phyloP scores from a whole-genome alignment of 2,329 filamentous ascomycete species.

The Cladosporium austrohemisphaericum region DNA sequence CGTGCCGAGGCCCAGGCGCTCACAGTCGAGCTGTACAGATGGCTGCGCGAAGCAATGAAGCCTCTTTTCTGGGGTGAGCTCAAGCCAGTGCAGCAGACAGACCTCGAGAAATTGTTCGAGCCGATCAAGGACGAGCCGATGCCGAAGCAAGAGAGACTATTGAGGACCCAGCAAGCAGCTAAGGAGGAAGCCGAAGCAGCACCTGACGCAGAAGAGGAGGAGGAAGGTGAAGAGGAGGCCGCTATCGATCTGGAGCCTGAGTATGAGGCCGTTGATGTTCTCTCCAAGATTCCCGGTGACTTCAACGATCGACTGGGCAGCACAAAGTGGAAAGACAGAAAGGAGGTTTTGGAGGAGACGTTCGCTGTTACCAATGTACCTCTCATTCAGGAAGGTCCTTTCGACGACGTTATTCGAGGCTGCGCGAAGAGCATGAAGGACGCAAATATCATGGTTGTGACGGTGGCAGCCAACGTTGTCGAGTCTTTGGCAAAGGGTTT shows the following conservation, averaged over 20 bases:
- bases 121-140: slow-evolving; percentile 81
- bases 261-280: slow-evolving; percentile 79
- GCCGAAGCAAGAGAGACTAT: slow-evolving; percentile 84
- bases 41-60: slow-evolving; percentile 97
- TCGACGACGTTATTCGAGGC: slow-evolving; percentile 75
- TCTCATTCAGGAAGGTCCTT: slow-evolving; percentile 86
- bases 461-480: slow-evolving; percentile 86
- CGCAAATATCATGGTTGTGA: slow-evolving; percentile 92
- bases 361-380: slow-evolving; percentile 75
- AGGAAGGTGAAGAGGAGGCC: slow-evolving; percentile 56
- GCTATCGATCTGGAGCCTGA: slow-evolving; percentile 67
- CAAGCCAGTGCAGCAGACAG: slow-evolving; percentile 91
- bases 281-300: slow-evolving; percentile 74
- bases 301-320: slow-evolving; percentile 81
- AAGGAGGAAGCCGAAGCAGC: slow-evolving; percentile 65
- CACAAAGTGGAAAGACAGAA: slow-evolving; percentile 97
- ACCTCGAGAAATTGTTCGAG: slow-evolving; percentile 91
- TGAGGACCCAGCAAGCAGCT: slow-evolving; percentile 84
- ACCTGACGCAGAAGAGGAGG: slow-evolving; percentile 48
- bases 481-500: slow-evolving; percentile 85
- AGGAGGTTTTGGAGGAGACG: slow-evolving; percentile 84
- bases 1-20: slow-evolving; percentile 88
- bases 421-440: slow-evolving; percentile 98
- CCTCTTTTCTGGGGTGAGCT: slow-evolving; percentile 94
- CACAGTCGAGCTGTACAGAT: slow-evolving; percentile 91